Conservation (phyloP, 192 early-diverging fungal genomes). For the Lobosporangium transversale region DNA sequence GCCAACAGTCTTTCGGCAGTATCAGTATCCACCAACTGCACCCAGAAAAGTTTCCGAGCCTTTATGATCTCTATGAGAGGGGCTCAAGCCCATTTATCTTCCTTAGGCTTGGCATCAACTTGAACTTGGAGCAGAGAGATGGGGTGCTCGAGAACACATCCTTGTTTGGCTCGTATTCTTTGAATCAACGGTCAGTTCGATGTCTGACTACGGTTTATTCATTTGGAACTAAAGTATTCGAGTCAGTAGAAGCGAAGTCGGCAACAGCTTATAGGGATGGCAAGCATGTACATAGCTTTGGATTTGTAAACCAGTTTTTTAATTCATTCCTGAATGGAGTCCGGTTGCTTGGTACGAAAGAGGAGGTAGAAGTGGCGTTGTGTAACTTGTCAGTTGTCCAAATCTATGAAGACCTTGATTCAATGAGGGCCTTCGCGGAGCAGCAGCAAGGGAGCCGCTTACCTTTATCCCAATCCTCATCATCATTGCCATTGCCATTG, state of each 20-base stretch:
- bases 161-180: conserved; percentile 52
- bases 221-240: conserved; percentile 57
- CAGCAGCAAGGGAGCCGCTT: too few relatives aligned
- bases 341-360: conserved; percentile 47
- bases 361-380: conserved; percentile 62
- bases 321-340: conserved; percentile 62
- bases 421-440: too few relatives aligned
- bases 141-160: conserved; percentile 58
- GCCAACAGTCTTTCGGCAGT: not conserved
- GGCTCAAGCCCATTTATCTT: conserved; percentile 19
- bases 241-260: conserved; percentile 59
- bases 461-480: too few relatives aligned
- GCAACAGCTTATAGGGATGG: conserved; percentile 49
- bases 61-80: conserved; percentile 22
- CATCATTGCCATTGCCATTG: too few relatives aligned
- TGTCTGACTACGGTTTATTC: conserved; percentile 62
- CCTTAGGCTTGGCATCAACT: conserved; percentile 50
- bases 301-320: conserved; percentile 66
- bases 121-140: conserved; percentile 55
- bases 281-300: conserved; percentile 57
- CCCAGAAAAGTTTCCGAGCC: conserved; percentile 24
- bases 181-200: conserved; percentile 53
- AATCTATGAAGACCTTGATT: conserved; percentile 48
- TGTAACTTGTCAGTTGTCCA: conserved; percentile 61
- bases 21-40: conserved; percentile 24